Conservation (phyloP, 768 basidiomycete genomes). For the Mycena epipterygia region DNA sequence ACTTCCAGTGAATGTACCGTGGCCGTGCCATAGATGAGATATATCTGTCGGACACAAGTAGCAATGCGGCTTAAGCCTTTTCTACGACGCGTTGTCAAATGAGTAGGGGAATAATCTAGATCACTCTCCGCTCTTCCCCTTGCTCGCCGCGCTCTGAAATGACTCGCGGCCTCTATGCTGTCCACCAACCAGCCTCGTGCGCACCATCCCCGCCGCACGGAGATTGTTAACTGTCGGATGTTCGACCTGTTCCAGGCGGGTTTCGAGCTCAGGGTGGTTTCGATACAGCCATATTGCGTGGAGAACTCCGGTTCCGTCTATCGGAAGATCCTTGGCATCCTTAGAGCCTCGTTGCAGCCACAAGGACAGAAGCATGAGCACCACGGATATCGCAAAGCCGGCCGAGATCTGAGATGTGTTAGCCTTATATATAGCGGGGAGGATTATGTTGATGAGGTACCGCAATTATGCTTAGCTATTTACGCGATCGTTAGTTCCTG, state of each 20-base stretch:
- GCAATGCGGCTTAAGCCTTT: no score
- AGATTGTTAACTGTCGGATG: not conserved
- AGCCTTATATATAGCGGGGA: not conserved
- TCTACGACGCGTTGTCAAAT: no score
- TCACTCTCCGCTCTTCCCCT: no score
- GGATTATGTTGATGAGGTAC: not conserved
- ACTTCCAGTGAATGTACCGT: no score
- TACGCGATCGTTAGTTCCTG: not conserved
- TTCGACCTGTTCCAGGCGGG: not conserved
- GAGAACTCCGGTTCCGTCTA: not conserved
- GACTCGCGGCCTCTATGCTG: no score
- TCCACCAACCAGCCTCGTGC: not conserved
- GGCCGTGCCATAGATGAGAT: no score
- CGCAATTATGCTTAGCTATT: not conserved
- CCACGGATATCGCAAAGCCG: not conserved
- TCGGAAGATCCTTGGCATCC: not conserved
- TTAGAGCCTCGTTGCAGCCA: not conserved
- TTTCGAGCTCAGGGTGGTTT: constrained; percentile 7
- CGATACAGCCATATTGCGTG: constrained; percentile 11
- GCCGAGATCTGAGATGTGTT: not conserved
- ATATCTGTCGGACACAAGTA: no score
- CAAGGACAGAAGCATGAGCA: not conserved
- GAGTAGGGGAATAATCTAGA: no score
- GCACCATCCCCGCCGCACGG: not conserved
- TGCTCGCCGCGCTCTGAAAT: no score